Conservation (phyloP, 2,329 filamentous ascomycete genomes). For the Cercospora sp. region DNA sequence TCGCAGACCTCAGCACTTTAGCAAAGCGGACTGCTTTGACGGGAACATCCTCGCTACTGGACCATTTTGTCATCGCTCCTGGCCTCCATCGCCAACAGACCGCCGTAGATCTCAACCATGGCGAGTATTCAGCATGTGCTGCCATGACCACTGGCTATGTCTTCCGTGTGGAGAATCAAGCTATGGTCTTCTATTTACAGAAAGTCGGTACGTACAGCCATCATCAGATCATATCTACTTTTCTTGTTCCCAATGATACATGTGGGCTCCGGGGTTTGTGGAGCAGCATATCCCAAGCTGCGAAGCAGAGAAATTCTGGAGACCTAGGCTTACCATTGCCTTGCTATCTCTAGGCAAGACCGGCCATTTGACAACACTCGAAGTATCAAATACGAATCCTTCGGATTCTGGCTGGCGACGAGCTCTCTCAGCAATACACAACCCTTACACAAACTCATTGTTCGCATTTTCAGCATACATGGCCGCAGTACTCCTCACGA, state of each 20-base stretch:
- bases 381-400: constrained; percentile 15
- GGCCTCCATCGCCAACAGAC: constrained; percentile 63
- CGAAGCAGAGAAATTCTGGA: neutral
- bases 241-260: no score
- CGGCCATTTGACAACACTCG: constrained; percentile 34
- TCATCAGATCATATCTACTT: no score
- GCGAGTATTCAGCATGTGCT: constrained; percentile 46
- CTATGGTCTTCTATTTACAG: constrained; percentile 55
- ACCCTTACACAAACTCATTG: neutral
- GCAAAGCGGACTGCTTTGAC: constrained; percentile 58
- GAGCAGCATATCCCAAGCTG: neutral
- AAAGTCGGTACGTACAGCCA: constrained; percentile 23
- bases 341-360: constrained; percentile 14
- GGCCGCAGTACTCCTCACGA: constrained; percentile 20
- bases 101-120: constrained; percentile 47
- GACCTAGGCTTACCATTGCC: neutral
- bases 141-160: constrained; percentile 49
- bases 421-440: constrained; percentile 3
- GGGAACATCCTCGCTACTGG: constrained; percentile 59
- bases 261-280: neutral
- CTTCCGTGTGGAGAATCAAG: constrained; percentile 53
- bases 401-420: neutral
- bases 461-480: constrained; percentile 12
- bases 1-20: constrained; percentile 60
- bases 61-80: constrained; percentile 59